Percentiles rank a stretch among this genome's conserved stretches.
phyloP scores from a whole-genome alignment of 2,329 filamentous ascomycete species.

The Daldinia eschscholtzii region DNA sequence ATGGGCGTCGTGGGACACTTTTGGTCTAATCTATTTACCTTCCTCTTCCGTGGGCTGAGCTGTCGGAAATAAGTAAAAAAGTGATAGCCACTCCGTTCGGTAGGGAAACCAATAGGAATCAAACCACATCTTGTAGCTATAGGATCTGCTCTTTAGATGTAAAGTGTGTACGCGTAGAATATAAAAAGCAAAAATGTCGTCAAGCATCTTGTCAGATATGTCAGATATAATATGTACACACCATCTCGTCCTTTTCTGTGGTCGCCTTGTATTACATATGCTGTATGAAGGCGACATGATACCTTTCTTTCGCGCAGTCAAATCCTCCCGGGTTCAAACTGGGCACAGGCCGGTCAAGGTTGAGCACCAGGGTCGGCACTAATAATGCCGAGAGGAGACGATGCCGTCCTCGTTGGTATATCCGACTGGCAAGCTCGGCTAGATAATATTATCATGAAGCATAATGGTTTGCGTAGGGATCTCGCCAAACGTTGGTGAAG shows the following conservation, averaged over 20 bases:
- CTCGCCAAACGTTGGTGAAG: not conserved
- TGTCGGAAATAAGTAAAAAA: conserved; percentile 1
- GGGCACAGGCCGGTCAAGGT: conserved; percentile 1
- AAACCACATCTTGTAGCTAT: not conserved
- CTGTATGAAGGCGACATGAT: not conserved
- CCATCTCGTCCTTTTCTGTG: not conserved
- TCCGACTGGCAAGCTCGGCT: not conserved
- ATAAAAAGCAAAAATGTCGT: conserved; percentile 5
- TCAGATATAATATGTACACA: conserved; percentile 7
- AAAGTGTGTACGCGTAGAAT: conserved; percentile 12
- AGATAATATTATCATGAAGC: not conserved
- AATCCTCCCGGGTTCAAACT: not conserved
- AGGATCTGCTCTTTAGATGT: conserved; percentile 1
- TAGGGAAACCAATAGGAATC: conserved; percentile 22
- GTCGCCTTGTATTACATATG: not conserved
- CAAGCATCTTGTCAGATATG: conserved; percentile 3
- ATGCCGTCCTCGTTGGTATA: not conserved
- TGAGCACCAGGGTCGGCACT: not conserved
- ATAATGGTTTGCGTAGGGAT: not conserved
- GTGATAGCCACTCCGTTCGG: conserved; percentile 3
- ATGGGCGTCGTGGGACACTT: conserved; percentile 13
- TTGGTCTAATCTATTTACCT: not conserved
- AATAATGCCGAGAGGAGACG: conserved; percentile 2
- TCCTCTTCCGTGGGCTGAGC: not conserved
- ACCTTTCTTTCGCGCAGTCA: not conserved